phyloP scores from a whole-genome alignment of 495 filamentous ascomycete genomes.

The Podospora bellae-mahoneyi region DNA sequence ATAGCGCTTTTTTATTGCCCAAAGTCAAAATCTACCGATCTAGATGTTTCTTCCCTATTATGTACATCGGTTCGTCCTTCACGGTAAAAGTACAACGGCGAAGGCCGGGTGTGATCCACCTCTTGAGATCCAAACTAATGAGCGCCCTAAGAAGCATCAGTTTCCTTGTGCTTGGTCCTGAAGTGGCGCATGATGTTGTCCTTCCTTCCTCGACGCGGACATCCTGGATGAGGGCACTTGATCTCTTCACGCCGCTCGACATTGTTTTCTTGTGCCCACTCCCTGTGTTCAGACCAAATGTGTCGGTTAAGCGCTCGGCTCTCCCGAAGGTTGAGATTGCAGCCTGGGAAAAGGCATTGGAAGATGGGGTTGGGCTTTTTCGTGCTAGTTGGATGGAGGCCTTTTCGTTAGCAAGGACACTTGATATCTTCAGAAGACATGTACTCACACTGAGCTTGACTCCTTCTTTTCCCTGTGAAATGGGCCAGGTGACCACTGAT shows the following conservation, averaged over 20 bases:
- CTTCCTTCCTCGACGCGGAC: not conserved
- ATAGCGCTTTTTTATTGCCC: too few species aligned
- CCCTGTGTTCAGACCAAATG: not conserved
- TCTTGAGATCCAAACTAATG: too few species aligned
- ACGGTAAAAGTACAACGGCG: too few species aligned
- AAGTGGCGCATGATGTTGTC: not conserved
- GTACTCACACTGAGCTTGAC: not conserved
- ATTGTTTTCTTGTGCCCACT: not conserved
- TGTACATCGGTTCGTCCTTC: too few species aligned
- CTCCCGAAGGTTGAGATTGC: not conserved
- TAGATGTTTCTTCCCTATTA: too few species aligned
- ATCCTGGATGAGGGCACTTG: not conserved
- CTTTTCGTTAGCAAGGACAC: not conserved
- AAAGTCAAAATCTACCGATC: too few species aligned
- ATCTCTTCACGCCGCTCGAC: not conserved
- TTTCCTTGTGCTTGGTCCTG: not conserved
- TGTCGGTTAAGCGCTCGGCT: not conserved
- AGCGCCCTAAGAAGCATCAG: not conserved
- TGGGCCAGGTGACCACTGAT: not conserved
- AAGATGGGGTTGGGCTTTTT: not conserved
- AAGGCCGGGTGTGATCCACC: too few species aligned
- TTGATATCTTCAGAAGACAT: not conserved
- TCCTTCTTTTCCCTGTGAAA: not conserved
- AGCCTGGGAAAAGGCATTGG: not conserved
- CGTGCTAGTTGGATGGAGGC: not conserved